phyloP scores from a whole-genome alignment of 768 basidiomycete species.

The Termitomyces sp. region DNA sequence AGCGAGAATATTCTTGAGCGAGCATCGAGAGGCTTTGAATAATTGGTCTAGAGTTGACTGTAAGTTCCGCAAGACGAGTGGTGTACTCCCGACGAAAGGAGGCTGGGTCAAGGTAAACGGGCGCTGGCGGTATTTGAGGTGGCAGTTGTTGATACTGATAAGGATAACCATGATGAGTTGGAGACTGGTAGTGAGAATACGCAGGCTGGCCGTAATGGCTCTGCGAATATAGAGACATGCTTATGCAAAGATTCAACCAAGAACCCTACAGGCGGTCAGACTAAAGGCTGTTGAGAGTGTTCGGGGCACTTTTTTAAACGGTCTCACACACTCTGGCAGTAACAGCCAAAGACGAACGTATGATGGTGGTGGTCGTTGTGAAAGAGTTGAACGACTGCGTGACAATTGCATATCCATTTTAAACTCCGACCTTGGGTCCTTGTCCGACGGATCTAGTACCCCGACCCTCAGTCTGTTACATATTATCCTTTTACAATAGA shows the following conservation, averaged over 20 bases:
- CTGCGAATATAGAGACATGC: slow-evolving; percentile 64
- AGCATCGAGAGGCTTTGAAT: slow-evolving; percentile 91
- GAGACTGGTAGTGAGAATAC: slow-evolving; percentile 44
- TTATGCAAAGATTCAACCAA: slow-evolving; percentile 22
- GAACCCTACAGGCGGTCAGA: slow-evolving; percentile 11
- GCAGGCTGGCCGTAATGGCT: slow-evolving; percentile 54
- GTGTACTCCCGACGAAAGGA: slow-evolving; percentile 78
- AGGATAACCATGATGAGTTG: slow-evolving; percentile 35
- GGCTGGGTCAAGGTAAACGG: slow-evolving; percentile 52
- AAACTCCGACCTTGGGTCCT: slow-evolving; percentile 25
- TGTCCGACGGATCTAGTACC: slow-evolving; percentile 2
- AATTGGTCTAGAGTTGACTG: slow-evolving; percentile 91
- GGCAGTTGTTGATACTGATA: slow-evolving; percentile 39
- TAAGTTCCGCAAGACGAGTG: slow-evolving; percentile 70
- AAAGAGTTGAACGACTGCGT: slow-evolving; percentile 19
- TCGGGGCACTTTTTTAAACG: slow-evolving; percentile 34
- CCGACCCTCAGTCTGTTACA: neutral
- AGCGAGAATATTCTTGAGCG: slow-evolving; percentile 81
- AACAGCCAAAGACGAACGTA: slow-evolving; percentile 30
- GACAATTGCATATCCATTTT: slow-evolving; percentile 20
- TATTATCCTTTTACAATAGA: neutral
- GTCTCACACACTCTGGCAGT: slow-evolving; percentile 47
- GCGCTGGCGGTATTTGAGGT: slow-evolving; percentile 32
- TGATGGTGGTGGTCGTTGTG: slow-evolving; percentile 33
- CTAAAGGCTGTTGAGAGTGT: slow-evolving; percentile 12